A percentile compares a stretch with the other conserved stretches of the same genome.
These are phyloP conservation scores for Kondoa malvinella DNA, from an alignment of 768 basidiomycete genomes.

Conservation along the genomic window DNA sequence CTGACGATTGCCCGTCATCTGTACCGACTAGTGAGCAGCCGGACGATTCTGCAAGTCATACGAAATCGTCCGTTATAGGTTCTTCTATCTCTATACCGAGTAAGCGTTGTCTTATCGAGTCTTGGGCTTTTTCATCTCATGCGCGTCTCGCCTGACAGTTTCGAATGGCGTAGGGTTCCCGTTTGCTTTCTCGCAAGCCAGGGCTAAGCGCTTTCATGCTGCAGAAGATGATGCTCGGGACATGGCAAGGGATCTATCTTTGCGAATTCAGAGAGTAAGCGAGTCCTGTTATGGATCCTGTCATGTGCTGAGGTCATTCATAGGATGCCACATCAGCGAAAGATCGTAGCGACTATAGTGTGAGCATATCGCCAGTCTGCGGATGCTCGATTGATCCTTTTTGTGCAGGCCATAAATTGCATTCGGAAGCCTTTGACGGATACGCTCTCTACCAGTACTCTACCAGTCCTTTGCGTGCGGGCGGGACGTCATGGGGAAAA, in stretches of 20 bases:
- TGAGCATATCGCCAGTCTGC: too few relatives aligned
- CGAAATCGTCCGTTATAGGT: background rate
- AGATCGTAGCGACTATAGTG: conserved; percentile 1
- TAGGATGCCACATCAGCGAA: conserved; percentile 3
- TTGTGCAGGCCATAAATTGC: too few relatives aligned
- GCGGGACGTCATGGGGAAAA: too few relatives aligned
- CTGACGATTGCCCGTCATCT: background rate
- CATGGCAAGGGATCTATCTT: conserved; percentile 4
- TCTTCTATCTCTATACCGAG: conserved; percentile 1
- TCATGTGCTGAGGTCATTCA: background rate
- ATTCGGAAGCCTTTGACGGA: too few relatives aligned
- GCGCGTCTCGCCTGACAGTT: background rate
- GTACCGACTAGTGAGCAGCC: background rate
- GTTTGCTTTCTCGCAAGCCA: background rate
- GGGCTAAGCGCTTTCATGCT: background rate
- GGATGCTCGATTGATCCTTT: background rate
- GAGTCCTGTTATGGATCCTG: background rate
- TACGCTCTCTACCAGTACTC: too few relatives aligned
- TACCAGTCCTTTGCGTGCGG: too few relatives aligned
- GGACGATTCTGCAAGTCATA: background rate
- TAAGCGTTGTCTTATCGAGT: background rate
- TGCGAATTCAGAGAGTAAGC: conserved; percentile 4
- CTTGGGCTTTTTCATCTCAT: background rate
- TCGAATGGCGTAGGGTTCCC: background rate
- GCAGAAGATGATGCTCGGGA: background rate